Evolutionary conservation across 2,329 filamentous ascomycete genomes (phyloP), one percentile per base, ranked within the genome.

Genomic region (Nigrospora osmanthi): DNA sequence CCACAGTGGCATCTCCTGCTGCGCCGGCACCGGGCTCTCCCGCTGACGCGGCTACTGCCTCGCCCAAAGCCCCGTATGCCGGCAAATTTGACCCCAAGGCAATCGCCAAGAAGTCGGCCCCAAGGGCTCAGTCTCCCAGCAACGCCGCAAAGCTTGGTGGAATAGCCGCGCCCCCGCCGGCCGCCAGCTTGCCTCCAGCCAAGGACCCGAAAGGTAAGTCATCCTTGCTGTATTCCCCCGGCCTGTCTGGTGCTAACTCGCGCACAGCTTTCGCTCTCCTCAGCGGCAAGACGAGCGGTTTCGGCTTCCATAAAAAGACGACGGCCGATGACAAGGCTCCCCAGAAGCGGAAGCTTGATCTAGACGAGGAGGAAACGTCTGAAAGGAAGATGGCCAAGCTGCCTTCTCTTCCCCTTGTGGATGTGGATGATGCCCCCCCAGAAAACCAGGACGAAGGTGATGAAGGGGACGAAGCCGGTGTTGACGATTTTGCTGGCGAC

Each of bases 351-450:
- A 89, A 87, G 49, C 72, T 95, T 17, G 83, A 89, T 54, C 83
- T 96, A 55, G 90, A 87, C 49, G 91, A 96, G 58, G 91, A 96
- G 56, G 88, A 95, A 57, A 83, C 81, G 31, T 85, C 84, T 2
- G 83, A 87, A 59, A 87, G 89, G 62, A 96, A 94, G 69, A 78
- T 98, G 52, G 89, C 89, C 60, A 93, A 90, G 67, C 81, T 98
- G 49, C 90, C 91, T 47, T 84, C 84, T 52, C 80, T 87, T 47
- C 78, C 84, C 44, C 71, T 87, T 44, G 78, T 83, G 58, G 76
- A 77, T 53, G 66, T 73, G 49, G 78, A 83, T 51, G 72, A 76
- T 61, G 74, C 75, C 47, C 73, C 76, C 54, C 77, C 81, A 61
- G 76, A 71, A 57, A 76, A 78, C 58, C 76, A 81, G 62, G 72